phyloP scores from a whole-genome alignment of 768 basidiomycete species.

The Russula emetica region DNA sequence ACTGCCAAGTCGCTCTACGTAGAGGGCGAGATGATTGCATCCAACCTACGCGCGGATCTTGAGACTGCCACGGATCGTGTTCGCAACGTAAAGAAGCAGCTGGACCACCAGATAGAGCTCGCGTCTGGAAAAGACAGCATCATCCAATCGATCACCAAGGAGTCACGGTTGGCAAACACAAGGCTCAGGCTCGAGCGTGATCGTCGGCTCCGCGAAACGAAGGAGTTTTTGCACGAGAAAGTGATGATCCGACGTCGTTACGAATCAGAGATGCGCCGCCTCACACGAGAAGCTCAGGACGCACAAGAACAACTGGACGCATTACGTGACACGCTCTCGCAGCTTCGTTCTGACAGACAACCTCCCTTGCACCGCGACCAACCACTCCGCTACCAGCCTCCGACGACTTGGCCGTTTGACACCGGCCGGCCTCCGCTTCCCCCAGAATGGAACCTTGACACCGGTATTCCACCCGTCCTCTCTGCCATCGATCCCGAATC shows the following conservation, averaged over 20 bases:
- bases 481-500: background rate
- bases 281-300: background rate
- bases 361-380: background rate
- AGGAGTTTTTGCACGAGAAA: conserved; percentile 1
- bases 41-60: background rate
- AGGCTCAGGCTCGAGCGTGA: conserved; percentile 1
- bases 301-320: background rate
- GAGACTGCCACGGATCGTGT: background rate
- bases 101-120: background rate
- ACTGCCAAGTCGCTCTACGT: background rate
- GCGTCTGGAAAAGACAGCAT: background rate
- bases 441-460: background rate
- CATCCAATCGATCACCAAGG: background rate
- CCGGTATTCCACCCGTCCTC: background rate
- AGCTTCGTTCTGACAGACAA: no score
- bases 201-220: background rate
- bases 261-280: background rate
- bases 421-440: conserved; percentile 5
- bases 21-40: background rate
- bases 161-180: background rate
- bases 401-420: background rate
- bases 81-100: background rate
- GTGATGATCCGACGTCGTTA: background rate
- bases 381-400: background rate
- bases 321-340: background rate